Evolutionary conservation across 176 grass and related monocot species (phyloP).

Genomic region (Carex scoparia): DNA sequence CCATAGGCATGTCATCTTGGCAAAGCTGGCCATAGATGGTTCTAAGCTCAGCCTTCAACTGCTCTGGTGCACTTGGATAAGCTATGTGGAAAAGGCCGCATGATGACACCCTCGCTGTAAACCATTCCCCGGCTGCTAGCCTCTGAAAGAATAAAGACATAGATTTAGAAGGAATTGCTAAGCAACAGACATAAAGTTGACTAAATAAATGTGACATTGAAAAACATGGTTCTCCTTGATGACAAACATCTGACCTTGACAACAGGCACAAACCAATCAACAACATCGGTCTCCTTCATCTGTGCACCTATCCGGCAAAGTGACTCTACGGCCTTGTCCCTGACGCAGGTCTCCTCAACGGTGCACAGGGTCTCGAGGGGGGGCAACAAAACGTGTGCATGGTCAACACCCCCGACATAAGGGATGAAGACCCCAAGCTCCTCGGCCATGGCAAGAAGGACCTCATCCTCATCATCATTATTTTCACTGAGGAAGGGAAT

Average conservation of each 20-base stretch:
- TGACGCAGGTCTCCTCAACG: conserved; percentile 90
- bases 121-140: conserved; percentile 82
- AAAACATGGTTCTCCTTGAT: too few species aligned
- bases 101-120: conserved; percentile 77
- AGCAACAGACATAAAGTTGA: not conserved
- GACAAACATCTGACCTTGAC: conserved; percentile 52
- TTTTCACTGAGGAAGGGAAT: conserved; percentile 97
- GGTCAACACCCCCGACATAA: conserved; percentile 89
- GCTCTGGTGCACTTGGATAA: conserved; percentile 69
- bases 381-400: conserved; percentile 74
- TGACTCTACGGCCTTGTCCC: conserved; percentile 92
- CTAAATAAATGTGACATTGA: not conserved
- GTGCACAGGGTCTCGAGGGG: conserved; percentile 84
- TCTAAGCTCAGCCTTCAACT: conserved; percentile 71
- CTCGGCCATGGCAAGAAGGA: conserved; percentile 96
- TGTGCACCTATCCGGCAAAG: conserved; percentile 85
- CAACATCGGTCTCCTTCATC: conserved; percentile 83
- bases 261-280: conserved; percentile 62
- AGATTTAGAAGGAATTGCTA: conserved; percentile 2
- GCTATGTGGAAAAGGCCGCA: conserved; percentile 88
- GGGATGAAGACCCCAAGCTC: conserved; percentile 93
- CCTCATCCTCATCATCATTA: conserved; percentile 93
- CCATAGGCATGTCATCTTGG: conserved; percentile 99
- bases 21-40: conserved; percentile 72
- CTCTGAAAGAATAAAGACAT: conserved; percentile 46